Evolutionary conservation across 176 grass and related monocot species (phyloP), one percentile per base, ranked within the genome.

Genomic region (Carex myosuroides): DNA sequence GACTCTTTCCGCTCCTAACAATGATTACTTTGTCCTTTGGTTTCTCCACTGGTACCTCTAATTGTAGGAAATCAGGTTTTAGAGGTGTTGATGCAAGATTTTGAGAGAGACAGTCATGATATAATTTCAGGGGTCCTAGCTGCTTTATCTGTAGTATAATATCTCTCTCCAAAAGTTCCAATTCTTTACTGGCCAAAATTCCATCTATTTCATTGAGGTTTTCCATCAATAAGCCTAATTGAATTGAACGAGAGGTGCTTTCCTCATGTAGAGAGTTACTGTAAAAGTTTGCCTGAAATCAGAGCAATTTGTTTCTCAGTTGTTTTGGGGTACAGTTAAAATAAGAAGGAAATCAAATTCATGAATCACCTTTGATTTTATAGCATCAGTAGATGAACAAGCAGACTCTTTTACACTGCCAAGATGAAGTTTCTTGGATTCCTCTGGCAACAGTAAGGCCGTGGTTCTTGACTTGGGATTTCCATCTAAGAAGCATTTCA

Each of bases 191-290:
- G 42, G 33, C 86, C 85, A 94, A 91, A 39, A 92, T 91, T 46
- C 64, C 86, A 79, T 94, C 89, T 73, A 94, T 54, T 12, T 57
- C 84, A 53, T 87, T 39, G 60, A 94, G 80, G 64, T 94, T 94
- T 80, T 98, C 87, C 87, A 98, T 94, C 64, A 98, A 26, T 30
- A 98, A 78, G 8, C 62, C 67, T 33, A 90, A 85, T 85, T 94
- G 65, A 33, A 83, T 76, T 68, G 70, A 63, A 41, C 39, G 60
- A 21, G 85, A 85, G 60, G 62, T 79, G 66, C 22, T 88, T 64
- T 89, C 74, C 78, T 86, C 59, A 90, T 59, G 79, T 74, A 12
- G 46, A 79, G 84, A 62, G 33, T 81, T 72, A 56, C 80, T 78
- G 26, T 88, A 81, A n/a, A 84, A 48, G 17, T 81, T 85, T 64